Base-by-base conservation (phyloP, 2,329 filamentous ascomycete genomes). In the Seiridium cupressi region DNA sequence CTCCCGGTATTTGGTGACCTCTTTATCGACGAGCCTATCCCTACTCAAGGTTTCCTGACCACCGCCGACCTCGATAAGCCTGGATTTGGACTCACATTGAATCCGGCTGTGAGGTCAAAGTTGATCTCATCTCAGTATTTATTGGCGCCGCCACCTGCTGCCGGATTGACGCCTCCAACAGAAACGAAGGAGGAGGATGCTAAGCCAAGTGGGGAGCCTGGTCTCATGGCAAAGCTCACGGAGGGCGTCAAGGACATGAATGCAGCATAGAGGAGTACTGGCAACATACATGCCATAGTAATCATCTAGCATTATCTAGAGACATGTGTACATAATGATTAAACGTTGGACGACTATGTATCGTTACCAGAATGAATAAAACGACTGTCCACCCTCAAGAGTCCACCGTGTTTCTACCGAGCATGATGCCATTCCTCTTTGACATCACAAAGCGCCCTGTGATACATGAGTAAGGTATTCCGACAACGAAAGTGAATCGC, bases 1-100 rank as follows among this genome's bases (percentile, higher is more conserved):
- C 79, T 94, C 63, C 93, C 93, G 2, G 93, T 97, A 5, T 97
- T 97, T 74, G 93, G 93, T 42, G 91, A 96, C 68, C 81, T 97
- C 56, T 97, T 97, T 77, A 70, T 90, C 42, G 93, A 97, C 74
- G 93, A 97, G 79, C 93, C 93, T 4, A 94, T 97, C 62, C 93
- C 93, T 1, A 86, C 82, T 10, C 89, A 92, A 68, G 93, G 93
- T 0, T 96, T 87, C 75, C 81, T 97, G 55, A 91, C 92, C 63
- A 84, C 92, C 3, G 86, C 87, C 18, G 87, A 91, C 59, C 81
- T 97, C 60, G 92, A 97, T 73, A 93, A 90, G 81, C 93, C 93
- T 4, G 93, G 93, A 0, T 97, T 97, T 70, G 93, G 93, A 4
- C 81, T 97, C 55, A 93, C 93, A 61, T 76, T 97, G 60, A 97